These are phyloP conservation scores for Diatrype stigma DNA, from an alignment of 2,329 filamentous ascomycete species.

Conservation along the genomic window DNA sequence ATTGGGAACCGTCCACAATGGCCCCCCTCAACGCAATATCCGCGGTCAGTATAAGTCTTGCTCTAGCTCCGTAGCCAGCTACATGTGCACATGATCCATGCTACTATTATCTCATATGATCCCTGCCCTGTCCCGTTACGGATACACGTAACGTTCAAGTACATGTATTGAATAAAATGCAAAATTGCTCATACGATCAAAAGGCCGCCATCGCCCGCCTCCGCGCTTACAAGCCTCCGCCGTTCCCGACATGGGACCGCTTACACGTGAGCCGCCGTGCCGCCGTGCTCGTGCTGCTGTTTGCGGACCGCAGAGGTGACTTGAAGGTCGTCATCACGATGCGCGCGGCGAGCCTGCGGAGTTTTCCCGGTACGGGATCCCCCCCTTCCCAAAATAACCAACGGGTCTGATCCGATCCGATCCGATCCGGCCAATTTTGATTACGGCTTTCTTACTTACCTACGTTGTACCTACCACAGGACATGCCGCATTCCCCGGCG, in stretches of 20 bases:
- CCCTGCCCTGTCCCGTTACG: too few relatives aligned
- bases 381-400: too few relatives aligned
- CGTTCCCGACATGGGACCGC: conserved; percentile 58
- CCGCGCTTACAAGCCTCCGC: conserved; percentile 55
- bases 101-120: too few relatives aligned
- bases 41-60: conserved; percentile 40
- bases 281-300: conserved; percentile 83
- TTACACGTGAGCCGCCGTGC: conserved; percentile 66
- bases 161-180: neutral
- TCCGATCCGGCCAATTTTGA: too few relatives aligned
- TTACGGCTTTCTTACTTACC: conserved; percentile 3
- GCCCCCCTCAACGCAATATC: conserved; percentile 51
- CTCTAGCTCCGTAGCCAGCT: conserved; percentile 3
- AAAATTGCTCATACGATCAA: conserved; percentile 28
- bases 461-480: conserved; percentile 38
- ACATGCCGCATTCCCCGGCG: conserved; percentile 82
- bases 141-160: too few relatives aligned
- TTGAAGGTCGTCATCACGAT: conserved; percentile 68
- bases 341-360: conserved; percentile 59
- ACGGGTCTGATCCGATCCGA: conserved; percentile 12
- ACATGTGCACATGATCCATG: neutral
- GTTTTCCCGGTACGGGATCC: conserved; percentile 57
- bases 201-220: conserved; percentile 59
- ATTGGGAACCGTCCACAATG: conserved; percentile 57
- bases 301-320: conserved; percentile 77